Evolutionary conservation across 352 stramenopile genomes (phyloP).

Genomic region (Phytophthora europaea): DNA sequence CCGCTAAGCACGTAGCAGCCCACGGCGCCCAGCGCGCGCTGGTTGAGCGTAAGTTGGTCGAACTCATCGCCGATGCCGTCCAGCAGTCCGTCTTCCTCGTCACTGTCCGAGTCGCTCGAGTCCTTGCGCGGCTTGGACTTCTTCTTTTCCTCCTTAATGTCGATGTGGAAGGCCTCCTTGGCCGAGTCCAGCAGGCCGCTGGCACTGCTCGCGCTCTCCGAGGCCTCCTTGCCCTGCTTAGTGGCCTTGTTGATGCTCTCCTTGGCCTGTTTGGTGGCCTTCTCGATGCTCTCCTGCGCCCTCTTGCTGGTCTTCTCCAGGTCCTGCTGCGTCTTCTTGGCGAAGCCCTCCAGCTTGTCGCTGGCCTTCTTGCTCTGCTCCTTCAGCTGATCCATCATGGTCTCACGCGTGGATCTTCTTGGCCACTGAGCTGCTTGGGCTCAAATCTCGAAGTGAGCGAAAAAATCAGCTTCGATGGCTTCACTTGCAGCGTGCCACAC

Average conservation of each 20-base stretch:
- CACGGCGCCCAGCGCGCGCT: conserved; percentile 45
- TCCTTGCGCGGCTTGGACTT: conserved; percentile 38
- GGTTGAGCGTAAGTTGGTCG: conserved; percentile 53
- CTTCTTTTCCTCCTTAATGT: conserved; percentile 48
- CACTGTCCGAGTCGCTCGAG: conserved; percentile 46
- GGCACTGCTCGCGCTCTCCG: conserved; percentile 30
- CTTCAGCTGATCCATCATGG: conserved; percentile 59
- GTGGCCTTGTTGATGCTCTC: conserved; percentile 35
- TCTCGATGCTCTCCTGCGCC: conserved; percentile 35
- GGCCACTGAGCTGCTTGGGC: conserved; percentile 1
- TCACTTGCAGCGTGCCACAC: neutral
- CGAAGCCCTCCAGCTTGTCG: conserved; percentile 41
- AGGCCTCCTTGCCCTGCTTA: conserved; percentile 32
- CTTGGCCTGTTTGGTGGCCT: conserved; percentile 35
- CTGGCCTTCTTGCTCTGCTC: conserved; percentile 52
- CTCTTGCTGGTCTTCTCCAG: conserved; percentile 44
- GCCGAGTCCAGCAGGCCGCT: conserved; percentile 33
- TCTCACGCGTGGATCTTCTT: conserved; percentile 15
- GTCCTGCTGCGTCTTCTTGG: conserved; percentile 41
- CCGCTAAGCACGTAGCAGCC: conserved; percentile 51
- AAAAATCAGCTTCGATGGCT: conserved; percentile 21
- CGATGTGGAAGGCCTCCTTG: conserved; percentile 48
- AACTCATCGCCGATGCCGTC: conserved; percentile 48
- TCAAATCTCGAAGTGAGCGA: conserved; percentile 26
- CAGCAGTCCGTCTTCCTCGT: conserved; percentile 54